Conservation (phyloP, 164 flowering plant species). For the Protea cynaroides region DNA sequence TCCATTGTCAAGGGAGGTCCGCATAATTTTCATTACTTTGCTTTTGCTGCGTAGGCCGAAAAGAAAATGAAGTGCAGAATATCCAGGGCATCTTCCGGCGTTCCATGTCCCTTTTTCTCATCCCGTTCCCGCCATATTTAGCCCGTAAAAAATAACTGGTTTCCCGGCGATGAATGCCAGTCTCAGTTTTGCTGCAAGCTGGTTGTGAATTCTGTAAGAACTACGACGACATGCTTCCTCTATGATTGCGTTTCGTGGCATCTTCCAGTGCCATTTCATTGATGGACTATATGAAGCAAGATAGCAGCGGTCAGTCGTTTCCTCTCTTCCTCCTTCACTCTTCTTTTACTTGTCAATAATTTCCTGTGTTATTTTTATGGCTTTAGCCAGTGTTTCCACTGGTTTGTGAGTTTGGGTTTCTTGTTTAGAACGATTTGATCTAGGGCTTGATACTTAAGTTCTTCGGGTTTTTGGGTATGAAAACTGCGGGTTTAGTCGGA, state of each 20-base stretch:
- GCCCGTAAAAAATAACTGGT: not conserved
- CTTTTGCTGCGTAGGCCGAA: not conserved
- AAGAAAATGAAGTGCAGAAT: too few relatives aligned
- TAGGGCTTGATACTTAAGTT: too few relatives aligned
- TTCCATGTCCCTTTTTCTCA: not conserved
- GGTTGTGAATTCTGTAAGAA: not conserved
- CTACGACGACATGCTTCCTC: not conserved
- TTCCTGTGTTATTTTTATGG: too few relatives aligned
- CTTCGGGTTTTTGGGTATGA: not conserved
- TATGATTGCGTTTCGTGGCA: not conserved
- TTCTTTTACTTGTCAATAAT: not conserved
- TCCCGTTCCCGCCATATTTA: not conserved
- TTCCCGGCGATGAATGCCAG: not conserved
- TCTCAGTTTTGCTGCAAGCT: not conserved
- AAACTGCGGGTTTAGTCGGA: not conserved
- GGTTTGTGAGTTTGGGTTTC: too few relatives aligned
- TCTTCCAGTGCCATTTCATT: not conserved
- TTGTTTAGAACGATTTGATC: too few relatives aligned
- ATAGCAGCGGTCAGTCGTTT: conserved; percentile 6
- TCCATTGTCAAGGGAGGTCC: too few relatives aligned
- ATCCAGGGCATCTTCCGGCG: not conserved
- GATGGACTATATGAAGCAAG: not conserved
- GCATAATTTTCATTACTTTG: too few relatives aligned
- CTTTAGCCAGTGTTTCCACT: too few relatives aligned
- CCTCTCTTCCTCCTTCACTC: not conserved